phyloP scores from a whole-genome alignment of 768 basidiomycete genomes.

The Suillus occidentalis region DNA sequence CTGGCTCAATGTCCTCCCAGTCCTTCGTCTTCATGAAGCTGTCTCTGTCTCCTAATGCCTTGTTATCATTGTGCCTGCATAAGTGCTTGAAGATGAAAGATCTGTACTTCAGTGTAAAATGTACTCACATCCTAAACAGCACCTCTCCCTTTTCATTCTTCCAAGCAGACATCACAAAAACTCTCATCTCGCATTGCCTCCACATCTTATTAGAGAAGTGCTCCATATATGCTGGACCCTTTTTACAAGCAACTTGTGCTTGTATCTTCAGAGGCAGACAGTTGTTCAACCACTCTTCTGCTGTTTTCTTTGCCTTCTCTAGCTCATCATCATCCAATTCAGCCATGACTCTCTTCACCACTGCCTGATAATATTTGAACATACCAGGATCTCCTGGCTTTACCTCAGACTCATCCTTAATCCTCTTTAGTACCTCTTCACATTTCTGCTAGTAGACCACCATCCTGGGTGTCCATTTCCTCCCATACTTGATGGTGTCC shows the following conservation, averaged over 20 bases:
- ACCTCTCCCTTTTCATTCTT: too few relatives aligned
- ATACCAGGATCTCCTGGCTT: background rate
- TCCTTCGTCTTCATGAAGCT: background rate
- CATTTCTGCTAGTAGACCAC: background rate
- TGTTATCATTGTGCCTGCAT: background rate
- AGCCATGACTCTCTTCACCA: too few relatives aligned
- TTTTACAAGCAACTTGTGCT: background rate
- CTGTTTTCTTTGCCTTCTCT: too few relatives aligned
- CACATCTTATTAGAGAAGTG: background rate
- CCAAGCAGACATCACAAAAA: too few relatives aligned
- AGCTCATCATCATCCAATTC: too few relatives aligned
- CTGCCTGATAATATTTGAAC: background rate
- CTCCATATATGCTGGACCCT: background rate
- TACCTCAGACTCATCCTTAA: background rate
- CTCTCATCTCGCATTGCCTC: background rate
- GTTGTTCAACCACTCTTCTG: background rate
- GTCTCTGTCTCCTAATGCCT: background rate
- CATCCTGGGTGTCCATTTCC: background rate
- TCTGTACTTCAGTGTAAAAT: background rate
- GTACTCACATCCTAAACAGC: background rate
- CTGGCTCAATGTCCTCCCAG: background rate
- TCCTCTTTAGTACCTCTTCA: background rate
- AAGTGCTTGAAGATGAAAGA: background rate
- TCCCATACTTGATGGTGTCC: too few relatives aligned
- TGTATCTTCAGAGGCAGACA: background rate